Conservation (phyloP, 2,329 filamentous ascomycete species). For the Colletotrichum tabaci region DNA sequence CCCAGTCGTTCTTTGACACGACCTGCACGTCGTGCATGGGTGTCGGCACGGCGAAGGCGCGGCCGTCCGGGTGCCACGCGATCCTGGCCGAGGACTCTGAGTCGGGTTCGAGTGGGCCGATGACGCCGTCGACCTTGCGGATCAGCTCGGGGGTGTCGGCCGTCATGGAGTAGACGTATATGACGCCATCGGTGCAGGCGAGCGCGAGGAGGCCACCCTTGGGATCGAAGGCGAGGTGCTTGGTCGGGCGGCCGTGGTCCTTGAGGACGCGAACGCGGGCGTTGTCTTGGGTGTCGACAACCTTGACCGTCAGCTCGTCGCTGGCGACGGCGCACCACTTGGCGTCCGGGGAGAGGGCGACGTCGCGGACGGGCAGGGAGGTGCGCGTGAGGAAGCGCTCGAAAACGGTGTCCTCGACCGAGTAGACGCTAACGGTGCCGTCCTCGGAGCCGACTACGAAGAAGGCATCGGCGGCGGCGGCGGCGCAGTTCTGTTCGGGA, state of each 20-base stretch:
- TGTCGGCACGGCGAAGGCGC: conserved; percentile 89
- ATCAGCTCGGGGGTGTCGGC: conserved; percentile 85
- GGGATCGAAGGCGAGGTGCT: conserved; percentile 90
- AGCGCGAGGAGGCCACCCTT: conserved; percentile 82
- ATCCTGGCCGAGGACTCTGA: conserved; percentile 81
- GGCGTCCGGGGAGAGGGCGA: conserved; percentile 84
- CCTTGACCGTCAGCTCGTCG: conserved; percentile 92
- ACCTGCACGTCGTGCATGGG: conserved; percentile 87
- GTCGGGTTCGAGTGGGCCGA: conserved; percentile 83
- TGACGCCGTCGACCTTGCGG: conserved; percentile 87
- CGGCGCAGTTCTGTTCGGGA: conserved; percentile 85
- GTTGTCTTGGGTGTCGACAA: conserved; percentile 87
- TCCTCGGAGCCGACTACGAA: conserved; percentile 94
- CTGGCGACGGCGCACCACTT: conserved; percentile 96
- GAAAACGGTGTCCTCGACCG: conserved; percentile 80
- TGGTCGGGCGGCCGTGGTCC: conserved; percentile 89
- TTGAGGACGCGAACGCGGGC: conserved; percentile 82
- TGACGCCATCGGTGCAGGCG: conserved; percentile 88
- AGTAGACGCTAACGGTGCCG: conserved; percentile 95
- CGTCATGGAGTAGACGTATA: conserved; percentile 91
- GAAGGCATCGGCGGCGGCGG: conserved; percentile 82
- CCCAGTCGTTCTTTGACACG: conserved; percentile 91
- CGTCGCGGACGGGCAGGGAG: conserved; percentile 87
- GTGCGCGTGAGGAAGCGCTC: conserved; percentile 87
- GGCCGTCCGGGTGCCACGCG: conserved; percentile 94